phyloP scores from a whole-genome alignment of 2,329 filamentous ascomycete species.

The Zalaria sp. region DNA sequence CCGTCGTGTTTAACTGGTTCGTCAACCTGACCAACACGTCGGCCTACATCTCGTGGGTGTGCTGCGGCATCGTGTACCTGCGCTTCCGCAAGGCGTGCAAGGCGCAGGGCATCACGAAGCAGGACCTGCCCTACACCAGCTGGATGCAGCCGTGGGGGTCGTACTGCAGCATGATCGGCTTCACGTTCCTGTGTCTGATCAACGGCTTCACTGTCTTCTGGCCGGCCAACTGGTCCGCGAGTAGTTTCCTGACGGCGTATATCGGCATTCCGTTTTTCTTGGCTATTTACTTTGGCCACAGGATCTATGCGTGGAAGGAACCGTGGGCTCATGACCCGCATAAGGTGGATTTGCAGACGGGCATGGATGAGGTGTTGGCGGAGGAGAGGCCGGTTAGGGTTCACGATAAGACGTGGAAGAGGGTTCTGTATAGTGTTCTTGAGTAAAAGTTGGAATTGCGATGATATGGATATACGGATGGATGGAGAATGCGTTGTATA shows the following conservation, averaged over 20 bases:
- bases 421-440: constrained; percentile 8
- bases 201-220: constrained; percentile 68
- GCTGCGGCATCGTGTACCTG: constrained; percentile 41
- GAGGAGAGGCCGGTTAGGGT: constrained; percentile 18
- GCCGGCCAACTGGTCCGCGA: constrained; percentile 46
- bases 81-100: constrained; percentile 46
- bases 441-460: no score
- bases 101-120: constrained; percentile 34
- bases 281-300: constrained; percentile 39
- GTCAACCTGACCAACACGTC: constrained; percentile 51
- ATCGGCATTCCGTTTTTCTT: constrained; percentile 50
- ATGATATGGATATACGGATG: no score
- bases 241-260: constrained; percentile 52
- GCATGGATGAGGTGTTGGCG: constrained; percentile 15
- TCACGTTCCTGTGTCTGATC: constrained; percentile 51
- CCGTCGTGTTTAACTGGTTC: constrained; percentile 51
- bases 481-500: no score
- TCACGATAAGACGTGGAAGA: constrained; percentile 22
- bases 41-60: constrained; percentile 41
- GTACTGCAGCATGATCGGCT: constrained; percentile 42
- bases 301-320: constrained; percentile 31
- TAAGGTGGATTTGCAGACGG: constrained; percentile 39
- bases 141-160: constrained; percentile 50
- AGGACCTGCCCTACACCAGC: constrained; percentile 38
- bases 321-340: constrained; percentile 35